These are phyloP conservation scores for Kwoniella shivajii DNA, from an alignment of 1,284 basidiomycete genomes.

Conservation along the genomic window DNA sequence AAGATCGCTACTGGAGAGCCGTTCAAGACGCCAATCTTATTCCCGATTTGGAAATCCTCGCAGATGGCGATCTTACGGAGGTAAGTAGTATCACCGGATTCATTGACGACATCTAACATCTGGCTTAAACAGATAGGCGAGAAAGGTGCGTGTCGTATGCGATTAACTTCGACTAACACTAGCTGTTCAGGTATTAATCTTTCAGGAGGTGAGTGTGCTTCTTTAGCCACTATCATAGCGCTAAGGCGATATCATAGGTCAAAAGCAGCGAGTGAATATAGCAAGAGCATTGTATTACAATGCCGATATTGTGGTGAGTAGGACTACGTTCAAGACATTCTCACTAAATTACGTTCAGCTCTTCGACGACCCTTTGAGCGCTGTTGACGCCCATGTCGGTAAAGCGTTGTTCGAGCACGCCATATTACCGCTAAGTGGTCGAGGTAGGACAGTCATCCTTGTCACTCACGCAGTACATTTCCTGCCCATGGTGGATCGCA, in stretches of 20 bases:
- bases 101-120: constrained; percentile 4
- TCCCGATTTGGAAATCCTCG: constrained; percentile 69
- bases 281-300: constrained; percentile 72
- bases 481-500: constrained; percentile 66
- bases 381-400: constrained; percentile 73
- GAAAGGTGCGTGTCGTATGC: constrained; percentile 54
- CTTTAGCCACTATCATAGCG: constrained; percentile 28
- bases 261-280: constrained; percentile 63
- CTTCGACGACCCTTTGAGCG: constrained; percentile 74
- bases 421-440: constrained; percentile 62
- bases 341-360: constrained; percentile 38
- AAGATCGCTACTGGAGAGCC: constrained; percentile 67
- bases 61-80: constrained; percentile 72
- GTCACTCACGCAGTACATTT: constrained; percentile 76
- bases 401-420: constrained; percentile 69
- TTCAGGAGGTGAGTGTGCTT: constrained; percentile 59
- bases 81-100: constrained; percentile 34
- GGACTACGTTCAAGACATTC: too few species aligned
- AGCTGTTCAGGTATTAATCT: constrained; percentile 50
- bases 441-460: constrained; percentile 63
- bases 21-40: constrained; percentile 66
- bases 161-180: background rate
- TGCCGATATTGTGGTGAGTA: constrained; percentile 63
- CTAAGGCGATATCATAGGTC: constrained; percentile 13
- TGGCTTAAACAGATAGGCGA: constrained; percentile 61